Evolutionary conservation across 495 filamentous ascomycete genomes (phyloP), one percentile per base, ranked within the genome.

Genomic region (Ramalina peruviana): DNA sequence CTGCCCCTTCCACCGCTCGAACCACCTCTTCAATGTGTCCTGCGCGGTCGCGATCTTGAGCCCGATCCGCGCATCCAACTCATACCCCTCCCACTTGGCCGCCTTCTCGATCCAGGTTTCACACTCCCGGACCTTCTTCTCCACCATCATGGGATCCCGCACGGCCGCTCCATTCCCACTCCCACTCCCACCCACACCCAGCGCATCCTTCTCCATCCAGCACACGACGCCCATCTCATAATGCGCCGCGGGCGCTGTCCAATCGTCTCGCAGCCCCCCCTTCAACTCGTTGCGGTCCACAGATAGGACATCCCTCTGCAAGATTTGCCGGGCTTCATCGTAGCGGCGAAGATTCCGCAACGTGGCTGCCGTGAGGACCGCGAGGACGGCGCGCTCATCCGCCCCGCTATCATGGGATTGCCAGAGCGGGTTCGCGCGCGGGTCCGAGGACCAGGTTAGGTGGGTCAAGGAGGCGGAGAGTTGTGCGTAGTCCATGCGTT

Each of bases 151-250:
- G 6, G 23, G 23, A 6, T 25, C 23, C 23, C 23, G 3, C 6
- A 2, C 23, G 1, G 4, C 23, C 23, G 4, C 23, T 6, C 23
- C 23, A 25, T 25, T 25, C 23, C 23, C 23, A 25, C 6, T 6
- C 23, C 9, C 61, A 61, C 6, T 60, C 16, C 53, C 60, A 26
- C 46, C 60, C 49, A 23, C 55, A 41, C 57, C 57, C 42, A 16
- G 52, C 52, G n/a, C 46, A 27, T 43, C 52, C 45, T 40, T 46
- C 48, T 36, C 52, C 64, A 74, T 73, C 90, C 89, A 98, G 19
- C 81, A 63, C 33, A 83, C 77, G 17, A 82, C 85, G 0, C 86
- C 90, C 74, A 89, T 81, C 60, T 98, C 92, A 62, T 95, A 98
- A 58, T 89, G 68, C 16, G 89, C 92, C 3, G 76, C 76, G 3